Evolutionary conservation across 257 asterid species (phyloP).

Genomic region (Lithospermum erythrorhizon): DNA sequence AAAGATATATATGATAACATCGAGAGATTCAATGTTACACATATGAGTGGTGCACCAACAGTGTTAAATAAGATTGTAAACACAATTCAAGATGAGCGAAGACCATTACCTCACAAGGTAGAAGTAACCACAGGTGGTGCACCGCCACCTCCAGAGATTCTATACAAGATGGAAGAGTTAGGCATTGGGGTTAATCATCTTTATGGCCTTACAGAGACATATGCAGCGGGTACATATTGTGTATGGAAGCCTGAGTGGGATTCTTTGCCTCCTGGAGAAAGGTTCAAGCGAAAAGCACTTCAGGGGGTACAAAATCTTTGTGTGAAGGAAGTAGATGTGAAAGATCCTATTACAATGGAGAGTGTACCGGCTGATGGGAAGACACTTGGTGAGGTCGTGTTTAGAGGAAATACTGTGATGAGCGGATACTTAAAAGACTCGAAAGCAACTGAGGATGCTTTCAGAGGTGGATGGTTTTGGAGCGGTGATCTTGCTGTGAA

Average conservation of each 20-base stretch:
- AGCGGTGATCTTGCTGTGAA: constrained; percentile 32
- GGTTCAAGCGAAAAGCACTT: constrained; percentile 18
- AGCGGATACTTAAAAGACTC: constrained; percentile 24
- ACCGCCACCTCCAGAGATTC: constrained; percentile 31
- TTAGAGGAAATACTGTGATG: constrained; percentile 36
- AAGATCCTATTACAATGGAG: constrained; percentile 11
- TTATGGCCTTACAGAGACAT: constrained; percentile 31
- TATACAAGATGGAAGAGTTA: constrained; percentile 24
- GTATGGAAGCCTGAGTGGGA: constrained; percentile 32
- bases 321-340: constrained; percentile 23
- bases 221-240: constrained; percentile 28
- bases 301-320: constrained; percentile 28
- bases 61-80: constrained; percentile 30
- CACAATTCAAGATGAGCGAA: constrained; percentile 9
- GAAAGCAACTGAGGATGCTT: constrained; percentile 26
- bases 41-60: constrained; percentile 34
- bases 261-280: constrained; percentile 17
- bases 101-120: constrained; percentile 24
- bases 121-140: constrained; percentile 33
- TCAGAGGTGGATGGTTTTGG: constrained; percentile 28
- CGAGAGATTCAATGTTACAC: constrained; percentile 21
- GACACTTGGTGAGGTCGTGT: constrained; percentile 26
- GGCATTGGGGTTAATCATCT: constrained; percentile 25
- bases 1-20: constrained; percentile 24
- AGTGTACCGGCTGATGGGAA: constrained; percentile 26